A percentile compares a stretch with the other conserved stretches of the same genome.
These are phyloP conservation scores for Rhizoctonia solani DNA, from an alignment of 1,284 basidiomycete species.

Conservation along the genomic window DNA sequence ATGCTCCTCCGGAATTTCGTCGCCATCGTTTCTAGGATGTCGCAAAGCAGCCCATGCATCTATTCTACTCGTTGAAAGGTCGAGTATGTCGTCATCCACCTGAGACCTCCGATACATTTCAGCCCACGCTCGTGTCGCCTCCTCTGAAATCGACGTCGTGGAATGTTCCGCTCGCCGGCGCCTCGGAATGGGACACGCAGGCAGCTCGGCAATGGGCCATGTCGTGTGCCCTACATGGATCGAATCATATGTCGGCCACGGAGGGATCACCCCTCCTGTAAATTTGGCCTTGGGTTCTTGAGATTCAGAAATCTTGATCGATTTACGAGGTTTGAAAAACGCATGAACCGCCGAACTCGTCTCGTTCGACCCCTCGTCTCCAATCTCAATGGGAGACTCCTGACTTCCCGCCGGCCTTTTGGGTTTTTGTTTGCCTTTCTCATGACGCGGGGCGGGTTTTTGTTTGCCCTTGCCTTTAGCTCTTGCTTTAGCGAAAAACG, in stretches of 20 bases:
- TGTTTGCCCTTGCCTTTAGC: background rate
- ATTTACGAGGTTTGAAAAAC: slow-evolving; percentile 16
- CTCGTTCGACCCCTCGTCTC: slow-evolving; percentile 5
- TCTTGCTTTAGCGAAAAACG: background rate
- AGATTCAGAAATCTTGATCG: background rate
- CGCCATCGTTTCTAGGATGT: background rate
- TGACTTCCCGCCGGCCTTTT: slow-evolving; percentile 8
- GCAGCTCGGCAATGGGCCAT: background rate
- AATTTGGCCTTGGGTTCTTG: background rate
- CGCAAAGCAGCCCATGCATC: slow-evolving; percentile 4
- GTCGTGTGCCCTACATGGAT: background rate
- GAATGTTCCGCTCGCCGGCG: background rate
- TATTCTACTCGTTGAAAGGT: slow-evolving; percentile 1
- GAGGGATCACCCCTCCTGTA: slow-evolving; percentile 1
- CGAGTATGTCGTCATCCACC: background rate
- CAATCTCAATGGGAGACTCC: slow-evolving; percentile 25
- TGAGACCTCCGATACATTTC: background rate
- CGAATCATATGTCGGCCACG: slow-evolving; percentile 14
- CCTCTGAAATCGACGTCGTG: background rate
- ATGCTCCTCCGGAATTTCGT: slow-evolving; percentile 20
- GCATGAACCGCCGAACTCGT: slow-evolving; percentile 11
- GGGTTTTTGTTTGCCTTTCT: background rate
- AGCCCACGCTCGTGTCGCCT: slow-evolving; percentile 14
- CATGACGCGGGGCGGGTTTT: background rate
- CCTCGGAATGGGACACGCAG: background rate